Evolutionary conservation across 2,329 filamentous ascomycete genomes (phyloP).

Genomic region (Aureobasidium sp.): DNA sequence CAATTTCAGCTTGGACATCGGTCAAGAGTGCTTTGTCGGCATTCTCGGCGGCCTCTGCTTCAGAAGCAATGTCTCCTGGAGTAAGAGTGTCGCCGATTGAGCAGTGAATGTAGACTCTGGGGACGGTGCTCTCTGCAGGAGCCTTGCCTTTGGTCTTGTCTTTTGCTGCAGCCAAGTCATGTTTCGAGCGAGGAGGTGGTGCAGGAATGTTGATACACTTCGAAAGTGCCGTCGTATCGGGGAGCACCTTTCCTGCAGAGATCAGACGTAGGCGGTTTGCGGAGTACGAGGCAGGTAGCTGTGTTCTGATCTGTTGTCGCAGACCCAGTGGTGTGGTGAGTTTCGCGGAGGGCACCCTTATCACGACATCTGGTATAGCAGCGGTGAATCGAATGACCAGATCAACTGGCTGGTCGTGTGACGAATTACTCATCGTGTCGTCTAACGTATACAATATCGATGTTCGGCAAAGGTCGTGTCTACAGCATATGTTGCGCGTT

Average conservation of each 20-base stretch:
- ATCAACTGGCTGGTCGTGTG: conserved; percentile 44
- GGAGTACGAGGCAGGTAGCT: conserved; percentile 54
- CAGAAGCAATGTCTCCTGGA: conserved; percentile 57
- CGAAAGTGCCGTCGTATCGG: conserved; percentile 61
- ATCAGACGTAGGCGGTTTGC: conserved; percentile 76
- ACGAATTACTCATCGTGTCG: background rate
- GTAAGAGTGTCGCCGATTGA: conserved; percentile 71
- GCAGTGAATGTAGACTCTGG: conserved; percentile 82
- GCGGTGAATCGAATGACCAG: conserved; percentile 87
- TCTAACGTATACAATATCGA: background rate
- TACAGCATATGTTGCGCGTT: background rate
- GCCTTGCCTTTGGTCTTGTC: conserved; percentile 56
- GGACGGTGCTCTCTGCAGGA: conserved; percentile 40
- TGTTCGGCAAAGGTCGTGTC: background rate
- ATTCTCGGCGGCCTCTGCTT: conserved; percentile 41
- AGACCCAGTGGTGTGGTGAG: conserved; percentile 67
- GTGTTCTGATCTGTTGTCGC: conserved; percentile 69
- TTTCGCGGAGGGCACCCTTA: conserved; percentile 61
- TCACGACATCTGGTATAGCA: conserved; percentile 70
- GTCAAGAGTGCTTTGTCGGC: conserved; percentile 30
- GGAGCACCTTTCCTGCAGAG: conserved; percentile 76
- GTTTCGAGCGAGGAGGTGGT: conserved; percentile 38
- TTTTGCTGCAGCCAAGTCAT: conserved; percentile 24
- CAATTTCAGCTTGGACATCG: conserved; percentile 26
- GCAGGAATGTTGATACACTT: conserved; percentile 57